phyloP scores from a whole-genome alignment of 306 rosid species.

The Rosa persica region DNA sequence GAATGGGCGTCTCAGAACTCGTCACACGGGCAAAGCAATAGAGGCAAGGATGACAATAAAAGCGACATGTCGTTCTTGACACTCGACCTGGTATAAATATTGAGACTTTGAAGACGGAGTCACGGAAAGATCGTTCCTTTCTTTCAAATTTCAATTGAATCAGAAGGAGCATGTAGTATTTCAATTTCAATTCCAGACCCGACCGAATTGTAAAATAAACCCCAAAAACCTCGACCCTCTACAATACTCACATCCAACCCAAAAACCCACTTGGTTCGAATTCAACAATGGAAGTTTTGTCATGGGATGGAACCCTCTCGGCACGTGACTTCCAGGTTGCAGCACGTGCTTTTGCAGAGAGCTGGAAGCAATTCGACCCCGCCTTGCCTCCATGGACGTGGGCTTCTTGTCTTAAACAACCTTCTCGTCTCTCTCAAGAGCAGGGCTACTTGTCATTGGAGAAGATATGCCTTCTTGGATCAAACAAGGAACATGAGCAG shows the following conservation, averaged over 20 bases:
- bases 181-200: background rate
- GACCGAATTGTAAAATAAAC: background rate
- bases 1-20: too few relatives aligned
- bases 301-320: conserved; percentile 71
- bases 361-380: conserved; percentile 54
- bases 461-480: conserved; percentile 40
- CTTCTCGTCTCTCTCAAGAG: conserved; percentile 35
- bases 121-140: too few relatives aligned
- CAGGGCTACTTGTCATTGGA: conserved; percentile 73
- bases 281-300: conserved; percentile 11
- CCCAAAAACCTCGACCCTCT: too few relatives aligned
- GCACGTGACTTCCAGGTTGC: conserved; percentile 49
- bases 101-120: too few relatives aligned
- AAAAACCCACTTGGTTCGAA: background rate
- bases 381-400: conserved; percentile 68
- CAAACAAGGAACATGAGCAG: conserved; percentile 23
- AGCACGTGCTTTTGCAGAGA: conserved; percentile 51
- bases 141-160: too few relatives aligned
- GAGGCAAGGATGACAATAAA: background rate
- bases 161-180: too few relatives aligned
- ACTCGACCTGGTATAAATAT: background rate
- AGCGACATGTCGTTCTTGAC: background rate
- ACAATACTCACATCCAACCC: background rate
- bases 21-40: too few relatives aligned
- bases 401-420: conserved; percentile 44